Evolutionary conservation across 1,284 basidiomycete genomes (phyloP).

Genomic region (Trichosporon sp.): DNA sequence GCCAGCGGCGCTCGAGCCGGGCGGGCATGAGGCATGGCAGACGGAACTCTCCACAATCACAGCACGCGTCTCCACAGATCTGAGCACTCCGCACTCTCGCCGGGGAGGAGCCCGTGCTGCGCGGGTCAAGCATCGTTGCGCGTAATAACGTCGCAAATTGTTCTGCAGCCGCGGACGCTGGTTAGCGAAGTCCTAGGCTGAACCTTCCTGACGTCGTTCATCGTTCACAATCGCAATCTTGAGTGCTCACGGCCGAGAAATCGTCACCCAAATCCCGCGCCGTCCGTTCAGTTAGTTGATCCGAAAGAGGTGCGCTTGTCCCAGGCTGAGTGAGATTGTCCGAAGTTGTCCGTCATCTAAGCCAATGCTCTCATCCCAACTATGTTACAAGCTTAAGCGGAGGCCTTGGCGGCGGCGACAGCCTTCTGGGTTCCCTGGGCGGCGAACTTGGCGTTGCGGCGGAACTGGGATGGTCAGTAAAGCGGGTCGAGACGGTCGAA

Average conservation of each 20-base stretch:
- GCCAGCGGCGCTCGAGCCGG: neutral
- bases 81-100: neutral
- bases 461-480: constrained; percentile 41
- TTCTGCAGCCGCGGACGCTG: neutral
- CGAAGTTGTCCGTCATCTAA: neutral
- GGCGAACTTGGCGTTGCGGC: constrained; percentile 51
- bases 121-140: neutral
- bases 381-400: constrained; percentile 27
- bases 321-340: neutral
- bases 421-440: constrained; percentile 51
- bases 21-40: neutral
- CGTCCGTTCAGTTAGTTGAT: neutral
- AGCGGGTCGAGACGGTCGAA: too few species aligned
- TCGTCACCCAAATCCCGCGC: neutral
- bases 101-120: neutral
- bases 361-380: constrained; percentile 24
- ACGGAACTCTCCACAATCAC: neutral
- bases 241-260: neutral
- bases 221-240: neutral
- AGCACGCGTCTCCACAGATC: neutral
- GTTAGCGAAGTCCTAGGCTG: too few species aligned
- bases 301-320: neutral
- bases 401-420: constrained; percentile 32
- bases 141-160: neutral
- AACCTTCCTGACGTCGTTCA: neutral